Evolutionary conservation across 352 stramenopile species (phyloP).

Genomic region (Globisporangium cystogenes): DNA sequence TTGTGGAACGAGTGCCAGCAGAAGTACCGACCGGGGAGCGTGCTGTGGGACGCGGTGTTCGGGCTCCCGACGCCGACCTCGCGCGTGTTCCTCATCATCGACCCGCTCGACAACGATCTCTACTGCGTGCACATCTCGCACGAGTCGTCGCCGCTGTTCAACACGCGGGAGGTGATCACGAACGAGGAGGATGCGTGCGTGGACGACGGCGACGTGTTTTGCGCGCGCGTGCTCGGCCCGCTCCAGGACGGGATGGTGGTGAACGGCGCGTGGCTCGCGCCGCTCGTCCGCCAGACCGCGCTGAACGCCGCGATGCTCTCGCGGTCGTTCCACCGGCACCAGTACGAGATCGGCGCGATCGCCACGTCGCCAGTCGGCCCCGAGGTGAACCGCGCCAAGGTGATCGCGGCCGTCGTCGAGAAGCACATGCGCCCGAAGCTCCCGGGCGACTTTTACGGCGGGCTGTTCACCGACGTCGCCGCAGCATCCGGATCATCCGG

Average conservation of each 20-base stretch:
- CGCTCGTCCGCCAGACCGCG: constrained; percentile 76
- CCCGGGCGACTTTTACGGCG: constrained; percentile 81
- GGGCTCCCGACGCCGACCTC: constrained; percentile 73
- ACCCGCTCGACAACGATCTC: constrained; percentile 78
- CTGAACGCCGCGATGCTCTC: constrained; percentile 76
- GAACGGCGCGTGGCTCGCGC: constrained; percentile 73
- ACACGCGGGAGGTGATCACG: constrained; percentile 62
- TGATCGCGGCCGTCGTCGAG: constrained; percentile 66
- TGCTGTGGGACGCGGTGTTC: constrained; percentile 76
- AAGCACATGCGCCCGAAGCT: constrained; percentile 82
- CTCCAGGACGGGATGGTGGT: constrained; percentile 84
- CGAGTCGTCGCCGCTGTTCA: constrained; percentile 75
- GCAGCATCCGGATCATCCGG: too few species aligned
- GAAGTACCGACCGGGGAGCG: constrained; percentile 70
- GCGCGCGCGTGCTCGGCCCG: constrained; percentile 71
- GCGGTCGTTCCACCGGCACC: constrained; percentile 65
- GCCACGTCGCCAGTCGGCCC: constrained; percentile 54
- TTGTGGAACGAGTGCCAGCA: constrained; percentile 87
- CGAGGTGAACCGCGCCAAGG: constrained; percentile 65
- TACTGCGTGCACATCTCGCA: constrained; percentile 82
- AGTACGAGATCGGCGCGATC: constrained; percentile 65
- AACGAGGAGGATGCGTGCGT: constrained; percentile 72
- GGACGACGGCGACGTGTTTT: constrained; percentile 79
- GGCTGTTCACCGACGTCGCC: constrained; percentile 62
- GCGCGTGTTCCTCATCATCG: constrained; percentile 75